Base-by-base conservation (phyloP, 75 land plant genomes). In the Azolla pinnata region DNA sequence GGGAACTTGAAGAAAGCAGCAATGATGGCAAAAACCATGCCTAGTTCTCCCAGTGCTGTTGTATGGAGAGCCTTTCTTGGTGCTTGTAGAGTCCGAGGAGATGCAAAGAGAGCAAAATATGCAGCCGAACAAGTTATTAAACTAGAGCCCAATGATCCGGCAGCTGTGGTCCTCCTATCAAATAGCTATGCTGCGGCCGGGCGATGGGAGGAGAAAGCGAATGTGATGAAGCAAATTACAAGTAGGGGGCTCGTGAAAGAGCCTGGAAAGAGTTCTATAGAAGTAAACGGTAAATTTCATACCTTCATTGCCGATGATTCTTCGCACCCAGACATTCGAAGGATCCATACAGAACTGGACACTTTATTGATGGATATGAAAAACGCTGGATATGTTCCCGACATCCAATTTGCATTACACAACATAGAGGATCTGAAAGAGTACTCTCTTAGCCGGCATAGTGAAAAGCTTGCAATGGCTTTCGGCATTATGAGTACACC, bases 151-250 rank as follows among this genome's bases (percentile, higher is more conserved):
- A 53, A 38, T 7, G 78, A 80, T 56, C 61, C 60, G 17, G 78
- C 74, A 25, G 57, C 75, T 20, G 71, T 70, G 45, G 49, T 64
- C 10, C 56, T 71, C 5, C 31, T 80, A 23, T 75, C 78, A 23
- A 80, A 80, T 50, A 68, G 68, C 8, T 75, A 72, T 62, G 82
- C 82, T 1, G 60, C 66, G 46, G 46, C 64, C 0, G 68, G 59
- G 8, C 58, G 50, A 55, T 74, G 49, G 4, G 49, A 2, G 17
- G 49, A 46, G n/a, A 18, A 46, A 46, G 49, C 4, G 21, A 46
- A 18, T 18, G 2, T 46, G 17, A 46, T 46, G 2, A 46, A n/a
- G n/a, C n/a, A n/a, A n/a, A n/a, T n/a, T n/a, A n/a, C n/a, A n/a
- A n/a, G n/a, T n/a, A n/a, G n/a, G n/a, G n/a, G n/a, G n/a, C n/a